Conservation (phyloP, 2,329 filamentous ascomycete genomes). For the Fusarium sp. region DNA sequence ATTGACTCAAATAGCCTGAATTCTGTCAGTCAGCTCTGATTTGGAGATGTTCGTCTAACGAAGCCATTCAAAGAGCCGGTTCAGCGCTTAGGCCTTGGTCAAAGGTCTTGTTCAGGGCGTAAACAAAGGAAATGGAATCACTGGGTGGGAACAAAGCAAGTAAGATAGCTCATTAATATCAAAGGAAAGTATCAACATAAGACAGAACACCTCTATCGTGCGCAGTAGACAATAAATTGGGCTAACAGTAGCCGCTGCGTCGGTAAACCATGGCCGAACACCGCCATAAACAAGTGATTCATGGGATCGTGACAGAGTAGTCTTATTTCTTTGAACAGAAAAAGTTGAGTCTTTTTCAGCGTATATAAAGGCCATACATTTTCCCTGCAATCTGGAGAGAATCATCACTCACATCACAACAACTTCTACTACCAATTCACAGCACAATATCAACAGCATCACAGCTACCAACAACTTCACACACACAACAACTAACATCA, state of each 20-base stretch:
- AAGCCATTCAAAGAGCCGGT: background rate
- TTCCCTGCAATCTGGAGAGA: background rate
- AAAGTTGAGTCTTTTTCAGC: too few species aligned
- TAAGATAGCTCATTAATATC: accelerated
- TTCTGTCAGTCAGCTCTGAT: accelerated
- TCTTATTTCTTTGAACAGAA: background rate
- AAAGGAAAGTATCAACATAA: accelerated
- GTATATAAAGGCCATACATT: background rate
- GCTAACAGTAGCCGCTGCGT: background rate
- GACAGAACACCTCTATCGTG: background rate
- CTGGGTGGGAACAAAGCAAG: accelerated
- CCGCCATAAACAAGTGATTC: background rate
- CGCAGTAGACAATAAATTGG: too few species aligned
- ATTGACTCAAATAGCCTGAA: accelerated
- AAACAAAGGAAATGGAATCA: background rate
- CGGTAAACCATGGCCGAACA: background rate
- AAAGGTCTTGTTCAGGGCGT: background rate
- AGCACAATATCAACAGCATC: background rate
- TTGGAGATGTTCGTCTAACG: accelerated
- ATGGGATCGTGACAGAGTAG: accelerated
- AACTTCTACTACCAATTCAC: background rate
- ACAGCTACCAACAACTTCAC: background rate
- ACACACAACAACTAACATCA: background rate
- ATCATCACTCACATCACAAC: background rate
- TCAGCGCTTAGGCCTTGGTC: accelerated